These are phyloP conservation scores for Mucor circinelloides DNA, from an alignment of 371 early-diverging fungal genomes.

Conservation along the genomic window DNA sequence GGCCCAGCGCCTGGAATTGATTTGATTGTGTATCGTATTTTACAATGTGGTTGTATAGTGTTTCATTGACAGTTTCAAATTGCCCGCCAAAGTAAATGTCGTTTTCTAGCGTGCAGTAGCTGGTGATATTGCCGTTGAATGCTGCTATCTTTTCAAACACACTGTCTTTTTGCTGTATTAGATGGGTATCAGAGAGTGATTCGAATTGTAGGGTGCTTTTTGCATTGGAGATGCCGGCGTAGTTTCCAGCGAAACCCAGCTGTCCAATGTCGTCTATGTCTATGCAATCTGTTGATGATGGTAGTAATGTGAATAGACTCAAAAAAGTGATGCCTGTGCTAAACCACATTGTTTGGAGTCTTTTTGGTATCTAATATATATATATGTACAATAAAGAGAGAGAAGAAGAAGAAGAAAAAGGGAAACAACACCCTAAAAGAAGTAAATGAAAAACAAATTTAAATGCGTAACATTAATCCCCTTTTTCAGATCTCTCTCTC, in stretches of 20 bases:
- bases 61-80: constrained; percentile 36
- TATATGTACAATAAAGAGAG: neutral
- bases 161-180: neutral
- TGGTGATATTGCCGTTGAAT: constrained; percentile 18
- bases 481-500: neutral
- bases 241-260: constrained; percentile 41
- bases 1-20: constrained; percentile 35
- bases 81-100: constrained; percentile 37
- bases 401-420: neutral
- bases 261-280: constrained; percentile 25
- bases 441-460: constrained; percentile 1
- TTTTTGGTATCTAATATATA: no score
- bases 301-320: neutral
- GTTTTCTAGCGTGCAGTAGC: constrained; percentile 24
- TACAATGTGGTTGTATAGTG: constrained; percentile 32
- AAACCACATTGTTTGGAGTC: neutral
- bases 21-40: constrained; percentile 34
- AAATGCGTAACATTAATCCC: constrained; percentile 11
- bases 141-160: neutral
- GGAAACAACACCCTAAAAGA: neutral
- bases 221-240: constrained; percentile 40
- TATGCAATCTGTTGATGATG: neutral
- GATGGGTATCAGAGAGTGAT: neutral
- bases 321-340: neutral
- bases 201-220: constrained; percentile 28